Conservation (phyloP, 768 basidiomycete genomes). For the Hygrocybe punicea region DNA sequence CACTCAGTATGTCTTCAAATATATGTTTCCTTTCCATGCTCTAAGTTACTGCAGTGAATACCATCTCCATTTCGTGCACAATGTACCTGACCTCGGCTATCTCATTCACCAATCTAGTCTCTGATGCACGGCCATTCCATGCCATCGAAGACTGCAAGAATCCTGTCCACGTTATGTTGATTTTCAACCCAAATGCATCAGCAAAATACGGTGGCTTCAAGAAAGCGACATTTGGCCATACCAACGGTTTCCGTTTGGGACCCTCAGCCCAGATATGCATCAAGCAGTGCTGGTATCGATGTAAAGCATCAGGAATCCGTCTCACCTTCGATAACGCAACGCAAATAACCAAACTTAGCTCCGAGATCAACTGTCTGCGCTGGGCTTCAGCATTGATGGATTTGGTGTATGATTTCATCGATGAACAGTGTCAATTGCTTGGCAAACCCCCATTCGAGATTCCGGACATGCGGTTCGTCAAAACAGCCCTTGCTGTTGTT, state of each 20-base stretch:
- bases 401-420: conserved; percentile 18
- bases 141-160: background rate
- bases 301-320: background rate
- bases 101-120: background rate
- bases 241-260: background rate
- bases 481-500: conserved; percentile 11
- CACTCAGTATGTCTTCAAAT: background rate
- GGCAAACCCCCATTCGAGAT: conserved; percentile 10
- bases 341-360: conserved; percentile 12
- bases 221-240: too few species aligned
- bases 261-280: conserved; percentile 6
- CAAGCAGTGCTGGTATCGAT: conserved; percentile 16
- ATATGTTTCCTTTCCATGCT: too few species aligned
- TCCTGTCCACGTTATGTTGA: background rate
- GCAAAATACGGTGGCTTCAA: too few species aligned
- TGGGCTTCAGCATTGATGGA: conserved; percentile 21
- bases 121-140: background rate
- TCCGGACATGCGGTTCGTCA: conserved; percentile 16
- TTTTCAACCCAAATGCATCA: too few species aligned
- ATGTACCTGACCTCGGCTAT: background rate
- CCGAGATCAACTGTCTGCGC: conserved; percentile 11
- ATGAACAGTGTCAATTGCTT: background rate
- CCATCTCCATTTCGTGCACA: background rate
- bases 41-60: too few species aligned
- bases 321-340: conserved; percentile 12